Evolutionary conservation across 2,329 filamentous ascomycete genomes (phyloP).

Genomic region (Aspergillus tubingensis): DNA sequence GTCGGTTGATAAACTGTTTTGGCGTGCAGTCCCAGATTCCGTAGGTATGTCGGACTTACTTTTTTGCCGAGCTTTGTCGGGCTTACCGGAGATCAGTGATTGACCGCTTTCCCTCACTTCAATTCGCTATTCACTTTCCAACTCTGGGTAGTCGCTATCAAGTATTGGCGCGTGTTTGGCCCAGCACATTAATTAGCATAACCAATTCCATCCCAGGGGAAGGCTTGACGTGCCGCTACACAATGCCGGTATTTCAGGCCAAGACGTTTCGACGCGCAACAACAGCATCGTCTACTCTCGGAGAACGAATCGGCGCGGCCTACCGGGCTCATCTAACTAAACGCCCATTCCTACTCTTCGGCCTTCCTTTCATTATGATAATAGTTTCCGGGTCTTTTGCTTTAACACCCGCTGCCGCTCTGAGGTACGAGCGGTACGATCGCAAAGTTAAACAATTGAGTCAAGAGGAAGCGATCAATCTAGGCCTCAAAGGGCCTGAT

Average conservation of each 20-base stretch:
- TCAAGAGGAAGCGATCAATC: constrained; percentile 80
- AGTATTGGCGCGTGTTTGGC: background rate
- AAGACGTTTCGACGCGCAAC: constrained; percentile 69
- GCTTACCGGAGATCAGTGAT: background rate
- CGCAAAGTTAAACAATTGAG: constrained; percentile 82
- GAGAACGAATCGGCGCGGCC: constrained; percentile 68
- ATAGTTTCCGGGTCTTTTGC: constrained; percentile 93
- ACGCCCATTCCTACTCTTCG: constrained; percentile 90
- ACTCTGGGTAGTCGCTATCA: background rate
- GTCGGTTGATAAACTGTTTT: background rate
- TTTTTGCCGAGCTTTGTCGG: constrained; percentile 16
- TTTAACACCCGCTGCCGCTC: constrained; percentile 87
- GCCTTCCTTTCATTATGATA: constrained; percentile 84
- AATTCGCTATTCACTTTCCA: background rate
- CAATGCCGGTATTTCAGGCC: constrained; percentile 65
- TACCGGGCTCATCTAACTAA: constrained; percentile 76
- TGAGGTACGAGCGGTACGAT: constrained; percentile 92
- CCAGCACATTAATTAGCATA: background rate
- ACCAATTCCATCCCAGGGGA: background rate
- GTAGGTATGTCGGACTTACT: constrained; percentile 18
- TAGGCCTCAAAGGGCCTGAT: constrained; percentile 67
- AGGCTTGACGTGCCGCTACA: constrained; percentile 8
- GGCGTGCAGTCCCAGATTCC: constrained; percentile 11
- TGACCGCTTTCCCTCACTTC: background rate
- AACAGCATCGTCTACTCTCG: constrained; percentile 54